Evolutionary conservation across 2,329 filamentous ascomycete species (phyloP).

Genomic region (Tolypocladium cylindrosporum): DNA sequence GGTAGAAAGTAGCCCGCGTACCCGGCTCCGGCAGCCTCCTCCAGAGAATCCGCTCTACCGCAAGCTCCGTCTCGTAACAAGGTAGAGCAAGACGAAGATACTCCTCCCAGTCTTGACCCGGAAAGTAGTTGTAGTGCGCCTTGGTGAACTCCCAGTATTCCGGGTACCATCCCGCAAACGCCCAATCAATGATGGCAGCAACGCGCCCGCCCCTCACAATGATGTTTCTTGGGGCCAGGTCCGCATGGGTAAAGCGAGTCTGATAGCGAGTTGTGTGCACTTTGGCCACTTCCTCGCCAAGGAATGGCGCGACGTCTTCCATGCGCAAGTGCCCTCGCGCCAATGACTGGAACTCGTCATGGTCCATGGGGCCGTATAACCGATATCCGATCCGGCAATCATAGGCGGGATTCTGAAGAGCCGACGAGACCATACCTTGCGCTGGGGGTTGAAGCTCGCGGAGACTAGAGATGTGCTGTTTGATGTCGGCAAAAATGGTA

Average conservation of each 20-base stretch:
- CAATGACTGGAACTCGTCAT: conserved; percentile 15
- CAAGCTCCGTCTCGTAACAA: conserved; percentile 14
- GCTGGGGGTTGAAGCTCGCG: conserved; percentile 13
- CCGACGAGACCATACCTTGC: conserved; percentile 12
- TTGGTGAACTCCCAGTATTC: conserved; percentile 20
- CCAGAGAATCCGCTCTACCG: conserved; percentile 12
- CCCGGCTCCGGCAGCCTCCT: conserved; percentile 11
- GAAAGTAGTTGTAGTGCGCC: conserved; percentile 13
- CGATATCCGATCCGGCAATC: conserved; percentile 14
- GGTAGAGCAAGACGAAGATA: conserved; percentile 10
- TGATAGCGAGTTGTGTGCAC: conserved; percentile 13
- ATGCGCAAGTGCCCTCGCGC: conserved; percentile 9
- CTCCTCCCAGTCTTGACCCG: conserved; percentile 9
- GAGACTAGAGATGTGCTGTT: conserved; percentile 10
- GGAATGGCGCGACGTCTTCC: conserved; percentile 11
- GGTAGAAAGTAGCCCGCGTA: conserved; percentile 3
- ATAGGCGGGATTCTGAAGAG: conserved; percentile 14
- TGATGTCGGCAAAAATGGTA: conserved; percentile 12
- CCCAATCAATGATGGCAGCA: conserved; percentile 20
- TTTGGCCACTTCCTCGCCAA: conserved; percentile 12
- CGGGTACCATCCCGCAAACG: conserved; percentile 23
- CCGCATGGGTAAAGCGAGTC: conserved; percentile 16
- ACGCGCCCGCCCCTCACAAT: conserved; percentile 15
- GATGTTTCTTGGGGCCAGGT: conserved; percentile 16
- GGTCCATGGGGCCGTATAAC: conserved; percentile 15